A percentile compares a stretch with the other conserved stretches of the same genome.
These are phyloP conservation scores for Aspergillus amoenus DNA, from an alignment of 2,329 filamentous ascomycete genomes.

Conservation along the genomic window DNA sequence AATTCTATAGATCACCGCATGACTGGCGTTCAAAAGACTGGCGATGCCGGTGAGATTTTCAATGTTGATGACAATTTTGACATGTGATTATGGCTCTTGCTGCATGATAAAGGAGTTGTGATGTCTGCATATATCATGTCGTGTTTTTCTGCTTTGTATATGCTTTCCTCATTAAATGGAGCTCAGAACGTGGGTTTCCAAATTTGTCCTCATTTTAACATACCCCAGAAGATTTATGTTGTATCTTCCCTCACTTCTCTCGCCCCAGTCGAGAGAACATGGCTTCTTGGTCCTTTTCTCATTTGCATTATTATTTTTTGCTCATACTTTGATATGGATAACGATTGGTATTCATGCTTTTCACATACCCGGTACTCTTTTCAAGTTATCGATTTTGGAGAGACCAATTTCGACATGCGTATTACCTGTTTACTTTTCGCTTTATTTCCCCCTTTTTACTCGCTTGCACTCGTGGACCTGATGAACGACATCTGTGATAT, in stretches of 20 bases:
- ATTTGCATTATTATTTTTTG: constrained; percentile 3
- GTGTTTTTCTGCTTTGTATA: constrained; percentile 28
- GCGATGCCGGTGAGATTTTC: constrained; percentile 42
- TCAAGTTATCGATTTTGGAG: not conserved
- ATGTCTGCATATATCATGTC: constrained; percentile 30
- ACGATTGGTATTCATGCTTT: constrained; percentile 8
- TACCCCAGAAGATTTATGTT: constrained; percentile 11
- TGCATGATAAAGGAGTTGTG: constrained; percentile 42
- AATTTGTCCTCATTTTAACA: constrained; percentile 12
- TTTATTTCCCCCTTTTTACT: not conserved
- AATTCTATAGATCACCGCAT: constrained; percentile 42
- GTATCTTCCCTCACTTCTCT: constrained; percentile 1
- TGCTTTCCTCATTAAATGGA: constrained; percentile 26
- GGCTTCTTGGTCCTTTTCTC: constrained; percentile 3
- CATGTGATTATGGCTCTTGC: constrained; percentile 40
- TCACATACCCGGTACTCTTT: not conserved
- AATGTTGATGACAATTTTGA: constrained; percentile 47
- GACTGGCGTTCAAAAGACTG: constrained; percentile 44
- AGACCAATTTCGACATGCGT: not conserved
- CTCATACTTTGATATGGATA: constrained; percentile 8
- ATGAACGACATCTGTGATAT: constrained; percentile 9
- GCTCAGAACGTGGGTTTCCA: constrained; percentile 19
- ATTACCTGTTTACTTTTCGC: not conserved
- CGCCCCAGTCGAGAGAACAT: not conserved
- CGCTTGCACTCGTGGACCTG: not conserved